Conservation (phyloP, 225 moss, liverwort and hornwort species). For the Polytrichum commune region DNA sequence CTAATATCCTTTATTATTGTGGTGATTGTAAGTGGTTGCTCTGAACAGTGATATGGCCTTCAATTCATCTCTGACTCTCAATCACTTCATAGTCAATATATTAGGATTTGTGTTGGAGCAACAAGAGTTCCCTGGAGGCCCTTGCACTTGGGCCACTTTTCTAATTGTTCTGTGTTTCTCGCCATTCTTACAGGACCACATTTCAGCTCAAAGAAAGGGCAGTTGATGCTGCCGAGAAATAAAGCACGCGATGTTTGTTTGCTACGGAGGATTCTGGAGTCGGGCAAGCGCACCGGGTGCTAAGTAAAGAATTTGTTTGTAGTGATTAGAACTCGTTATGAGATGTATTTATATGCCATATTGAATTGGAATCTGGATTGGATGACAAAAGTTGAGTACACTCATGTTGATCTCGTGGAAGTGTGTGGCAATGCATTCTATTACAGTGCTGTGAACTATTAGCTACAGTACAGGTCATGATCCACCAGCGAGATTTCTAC, state of each 20-base stretch:
- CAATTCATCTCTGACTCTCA: too few species aligned
- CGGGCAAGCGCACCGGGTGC: not conserved
- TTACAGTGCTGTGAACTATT: too few species aligned
- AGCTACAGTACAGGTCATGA: too few species aligned
- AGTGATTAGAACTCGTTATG: not conserved
- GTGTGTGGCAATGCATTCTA: too few species aligned
- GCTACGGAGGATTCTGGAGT: not conserved
- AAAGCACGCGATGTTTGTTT: not conserved
- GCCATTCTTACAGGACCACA: constrained; percentile 5
- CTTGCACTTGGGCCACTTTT: too few species aligned
- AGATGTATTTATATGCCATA: not conserved
- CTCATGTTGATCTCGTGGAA: too few species aligned
- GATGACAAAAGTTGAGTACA: too few species aligned
- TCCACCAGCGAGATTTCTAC: too few species aligned
- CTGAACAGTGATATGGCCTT: not conserved
- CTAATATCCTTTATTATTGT: constrained; percentile 3
- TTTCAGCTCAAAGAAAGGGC: constrained; percentile 5
- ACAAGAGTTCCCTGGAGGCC: too few species aligned
- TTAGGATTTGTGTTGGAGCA: not conserved
- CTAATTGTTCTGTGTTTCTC: not conserved
- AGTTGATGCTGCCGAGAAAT: not conserved
- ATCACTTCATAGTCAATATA: not conserved
- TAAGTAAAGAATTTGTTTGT: too few species aligned
- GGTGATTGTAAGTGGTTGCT: not conserved
- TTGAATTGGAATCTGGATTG: too few species aligned